Conservation (phyloP, 139 green algal genomes). For the Monoraphidium neglectum region DNA sequence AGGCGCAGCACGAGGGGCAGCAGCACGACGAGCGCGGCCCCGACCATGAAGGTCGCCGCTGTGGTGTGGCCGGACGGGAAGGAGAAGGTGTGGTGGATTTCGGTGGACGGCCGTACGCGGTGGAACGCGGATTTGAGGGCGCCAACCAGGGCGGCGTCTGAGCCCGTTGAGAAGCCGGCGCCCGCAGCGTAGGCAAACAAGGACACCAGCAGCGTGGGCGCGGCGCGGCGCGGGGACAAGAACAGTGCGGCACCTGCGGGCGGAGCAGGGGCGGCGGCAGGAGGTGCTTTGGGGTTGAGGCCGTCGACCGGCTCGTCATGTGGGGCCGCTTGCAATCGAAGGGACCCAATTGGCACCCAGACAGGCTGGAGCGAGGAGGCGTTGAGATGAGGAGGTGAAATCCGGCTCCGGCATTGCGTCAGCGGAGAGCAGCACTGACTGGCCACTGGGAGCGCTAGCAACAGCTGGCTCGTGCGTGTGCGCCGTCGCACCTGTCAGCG, state of each 20-base stretch:
- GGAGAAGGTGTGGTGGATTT: constrained; percentile 26
- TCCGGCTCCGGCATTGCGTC: no score
- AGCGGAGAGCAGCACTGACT: no score
- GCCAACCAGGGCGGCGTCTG: constrained; percentile 11
- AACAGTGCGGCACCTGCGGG: neutral
- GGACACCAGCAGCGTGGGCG: constrained; percentile 1
- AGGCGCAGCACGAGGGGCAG: constrained; percentile 11
- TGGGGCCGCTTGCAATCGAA: no score
- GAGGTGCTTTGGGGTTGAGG: no score
- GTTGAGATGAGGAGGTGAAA: no score
- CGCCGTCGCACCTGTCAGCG: no score
- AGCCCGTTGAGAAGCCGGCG: neutral
- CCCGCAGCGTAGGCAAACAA: constrained; percentile 8
- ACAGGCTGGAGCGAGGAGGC: no score
- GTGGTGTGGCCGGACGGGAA: constrained; percentile 17
- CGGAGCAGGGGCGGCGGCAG: no score
- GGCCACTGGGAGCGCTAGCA: no score
- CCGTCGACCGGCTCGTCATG: no score
- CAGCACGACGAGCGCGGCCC: constrained; percentile 11
- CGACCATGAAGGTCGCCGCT: constrained; percentile 19
- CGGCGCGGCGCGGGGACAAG: neutral
- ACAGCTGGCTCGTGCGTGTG: no score
- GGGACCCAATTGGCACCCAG: no score
- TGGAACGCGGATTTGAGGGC: constrained; percentile 13
- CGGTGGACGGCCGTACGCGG: neutral